A percentile compares a stretch with the other conserved stretches of the same genome.
These are phyloP conservation scores for Fagopyrum esculentum DNA, from an alignment of 148 eudicot genomes.

Conservation along the genomic window DNA sequence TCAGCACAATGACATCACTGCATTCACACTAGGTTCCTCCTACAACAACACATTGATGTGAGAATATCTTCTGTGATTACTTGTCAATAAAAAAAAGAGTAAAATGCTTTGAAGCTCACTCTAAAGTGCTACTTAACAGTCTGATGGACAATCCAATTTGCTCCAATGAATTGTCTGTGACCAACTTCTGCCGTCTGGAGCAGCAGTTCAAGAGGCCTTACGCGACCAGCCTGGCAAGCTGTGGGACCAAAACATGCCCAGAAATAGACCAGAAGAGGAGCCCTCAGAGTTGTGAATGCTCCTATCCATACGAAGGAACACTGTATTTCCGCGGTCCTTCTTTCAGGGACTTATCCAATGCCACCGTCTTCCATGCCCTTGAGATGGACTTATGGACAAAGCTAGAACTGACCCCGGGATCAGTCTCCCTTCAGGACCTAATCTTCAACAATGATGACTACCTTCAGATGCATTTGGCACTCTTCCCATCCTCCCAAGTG, in stretches of 20 bases:
- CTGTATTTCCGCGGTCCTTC: conserved; percentile 77
- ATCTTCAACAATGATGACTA: conserved; percentile 74
- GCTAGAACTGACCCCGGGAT: conserved; percentile 65
- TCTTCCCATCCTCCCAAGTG: conserved; percentile 56
- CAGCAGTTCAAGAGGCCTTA: conserved; percentile 40
- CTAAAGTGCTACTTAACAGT: conserved; percentile 26
- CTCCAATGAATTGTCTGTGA: conserved; percentile 32
- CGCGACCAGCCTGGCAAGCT: conserved; percentile 72
- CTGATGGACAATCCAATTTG: conserved; percentile 82
- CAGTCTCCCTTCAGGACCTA: conserved; percentile 71
- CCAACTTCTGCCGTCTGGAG: conserved; percentile 52
- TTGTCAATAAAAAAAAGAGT: too few species aligned
- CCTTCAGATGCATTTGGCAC: conserved; percentile 61
- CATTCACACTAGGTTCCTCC: conserved; percentile 60
- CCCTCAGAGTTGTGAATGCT: conserved; percentile 89
- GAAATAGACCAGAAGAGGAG: conserved; percentile 43
- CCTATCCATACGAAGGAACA: conserved; percentile 81
- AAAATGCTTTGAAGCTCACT: not conserved
- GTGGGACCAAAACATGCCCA: conserved; percentile 52
- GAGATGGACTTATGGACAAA: conserved; percentile 80
- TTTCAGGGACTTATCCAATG: conserved; percentile 68
- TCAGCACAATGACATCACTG: conserved; percentile 60
- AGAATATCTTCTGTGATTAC: conserved; percentile 17
- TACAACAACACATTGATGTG: conserved; percentile 63
- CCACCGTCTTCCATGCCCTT: conserved; percentile 52